phyloP scores from a whole-genome alignment of 139 green algal genomes.

The Volvox africanus region DNA sequence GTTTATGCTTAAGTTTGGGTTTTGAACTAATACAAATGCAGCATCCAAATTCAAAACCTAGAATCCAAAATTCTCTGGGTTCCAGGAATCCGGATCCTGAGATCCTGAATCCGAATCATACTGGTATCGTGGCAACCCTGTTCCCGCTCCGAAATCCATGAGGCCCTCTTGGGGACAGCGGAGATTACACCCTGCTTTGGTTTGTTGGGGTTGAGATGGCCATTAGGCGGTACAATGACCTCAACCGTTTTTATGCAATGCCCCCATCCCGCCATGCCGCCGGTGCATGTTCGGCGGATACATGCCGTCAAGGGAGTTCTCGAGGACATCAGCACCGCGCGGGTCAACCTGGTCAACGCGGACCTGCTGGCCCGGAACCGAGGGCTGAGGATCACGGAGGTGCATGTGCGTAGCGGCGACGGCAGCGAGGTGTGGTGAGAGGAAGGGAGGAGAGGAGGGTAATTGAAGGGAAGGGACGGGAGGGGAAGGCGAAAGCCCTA shows the following conservation, averaged over 20 bases:
- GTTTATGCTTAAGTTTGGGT: not conserved
- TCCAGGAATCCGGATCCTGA: not conserved
- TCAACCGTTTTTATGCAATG: not conserved
- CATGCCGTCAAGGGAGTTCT: slow-evolving; percentile 67
- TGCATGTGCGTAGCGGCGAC: slow-evolving; percentile 56
- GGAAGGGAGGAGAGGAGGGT: not conserved
- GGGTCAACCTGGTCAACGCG: slow-evolving; percentile 96
- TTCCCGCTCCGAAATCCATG: not conserved
- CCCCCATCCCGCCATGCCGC: not conserved
- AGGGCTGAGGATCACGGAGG: slow-evolving; percentile 76
- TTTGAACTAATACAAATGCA: no score
- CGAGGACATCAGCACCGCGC: slow-evolving; percentile 75
- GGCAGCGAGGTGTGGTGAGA: slow-evolving; percentile 24
- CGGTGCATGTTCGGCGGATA: not conserved
- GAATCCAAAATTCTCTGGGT: no score
- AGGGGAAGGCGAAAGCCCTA: no score
- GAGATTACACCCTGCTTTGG: not conserved
- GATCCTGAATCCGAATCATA: not conserved
- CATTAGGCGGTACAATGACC: no score
- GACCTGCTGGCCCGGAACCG: slow-evolving; percentile 94
- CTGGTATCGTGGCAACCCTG: no score
- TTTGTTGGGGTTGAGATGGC: not conserved
- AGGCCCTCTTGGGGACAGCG: not conserved
- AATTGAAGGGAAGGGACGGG: not conserved
- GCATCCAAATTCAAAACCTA: no score